Evolutionary conservation across 805 yeast genomes (phyloP), one percentile per base, ranked within the genome.

Genomic region (Limtongozyma cylindracea): DNA sequence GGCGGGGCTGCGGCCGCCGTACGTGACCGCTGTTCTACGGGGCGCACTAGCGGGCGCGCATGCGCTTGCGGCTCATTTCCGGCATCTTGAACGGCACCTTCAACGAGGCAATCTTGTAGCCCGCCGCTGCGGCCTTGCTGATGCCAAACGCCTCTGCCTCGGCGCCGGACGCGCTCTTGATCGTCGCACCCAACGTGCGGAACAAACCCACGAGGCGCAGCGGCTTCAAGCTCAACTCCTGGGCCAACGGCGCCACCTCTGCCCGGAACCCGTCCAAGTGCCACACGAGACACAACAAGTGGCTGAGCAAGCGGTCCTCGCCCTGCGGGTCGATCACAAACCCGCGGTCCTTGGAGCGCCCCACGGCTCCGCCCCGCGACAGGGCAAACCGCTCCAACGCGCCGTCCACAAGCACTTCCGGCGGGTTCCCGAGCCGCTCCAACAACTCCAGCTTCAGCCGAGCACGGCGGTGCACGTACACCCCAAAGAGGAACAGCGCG

Each of bases 11-110:
- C n/a, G n/a, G n/a, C n/a, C n/a, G n/a, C n/a, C n/a, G n/a, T n/a
- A n/a, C n/a, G n/a, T n/a, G n/a, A n/a, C n/a, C n/a, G n/a, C n/a
- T n/a, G n/a, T n/a, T n/a, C n/a, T n/a, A n/a, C n/a, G n/a, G n/a
- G n/a, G n/a, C n/a, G n/a, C n/a, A 13, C 15, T 6, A 5, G 15
- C 15, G 15, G 6, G 5, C 6, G 15, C 15, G 5, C 15, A 5
- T 13, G 15, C 5, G 6, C 15, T 5, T 13, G 15, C 68, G 65
- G 8, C 68, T 59, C 57, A 74, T 56, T 33, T 73, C 84, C 6
- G 98, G 98, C 23, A 77, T 52, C 39, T 65, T 69, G 48, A 88
- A 73, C 18, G 98, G 98, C 16, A 80, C 92, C 41, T 61, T 68
- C 43, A 88, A 57, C 10, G 62, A 46, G 3, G 95, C 96, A 31